Base-by-base conservation (phyloP, 1,284 basidiomycete species). In the Ceratobasidium sp. region DNA sequence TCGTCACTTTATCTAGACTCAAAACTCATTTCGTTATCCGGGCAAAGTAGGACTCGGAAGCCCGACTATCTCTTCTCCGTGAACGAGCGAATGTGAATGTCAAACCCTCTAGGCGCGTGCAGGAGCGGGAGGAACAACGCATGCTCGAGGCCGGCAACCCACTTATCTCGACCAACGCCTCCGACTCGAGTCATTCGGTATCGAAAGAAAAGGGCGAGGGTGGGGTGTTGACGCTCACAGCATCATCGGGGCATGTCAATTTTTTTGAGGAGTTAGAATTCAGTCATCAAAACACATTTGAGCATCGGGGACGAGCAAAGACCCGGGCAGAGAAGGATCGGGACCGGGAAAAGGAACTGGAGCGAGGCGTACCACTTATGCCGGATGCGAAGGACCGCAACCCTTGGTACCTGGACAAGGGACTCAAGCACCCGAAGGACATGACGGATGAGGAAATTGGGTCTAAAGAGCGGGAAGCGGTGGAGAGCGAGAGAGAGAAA, bases 201-300 rank as follows among this genome's bases (percentile, higher is more conserved):
- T 27, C 47, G n/a, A 64, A 64, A 38, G 47, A 64, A 34, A 34
- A 47, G 43, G 20, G 50, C 40, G n/a, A 15, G 35, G 35, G 64
- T 25, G 56, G 71, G 49, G 49, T 43, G 15, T 69, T 55, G 22
- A 43, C 69, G 10, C 53, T 71, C n/a, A 68, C 71, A 5, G 67
- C 69, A 31, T 22, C 60, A 1, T 77, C 77, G 56, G 86, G 85
- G 0, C 91, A 92, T 74, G 90, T 92, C 78, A 92, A 93, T 74
- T 78, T 92, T 62, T 92, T 93, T 73, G 86, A 89, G 72, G 89
- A 91, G 74, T 72, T 92, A 10, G 91, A 92, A 74, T 82, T 67
- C 22, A 58, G 62, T 40, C 31, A 47, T 29, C 69, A 69, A 45
- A 70, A 60, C 64, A 69, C 17, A 32, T 45, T 45, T 12, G 60